Percentiles rank a stretch among this genome's conserved stretches.
Conservation (phyloP, 345 rosid genomes). For the Brassica juncea region DNA sequence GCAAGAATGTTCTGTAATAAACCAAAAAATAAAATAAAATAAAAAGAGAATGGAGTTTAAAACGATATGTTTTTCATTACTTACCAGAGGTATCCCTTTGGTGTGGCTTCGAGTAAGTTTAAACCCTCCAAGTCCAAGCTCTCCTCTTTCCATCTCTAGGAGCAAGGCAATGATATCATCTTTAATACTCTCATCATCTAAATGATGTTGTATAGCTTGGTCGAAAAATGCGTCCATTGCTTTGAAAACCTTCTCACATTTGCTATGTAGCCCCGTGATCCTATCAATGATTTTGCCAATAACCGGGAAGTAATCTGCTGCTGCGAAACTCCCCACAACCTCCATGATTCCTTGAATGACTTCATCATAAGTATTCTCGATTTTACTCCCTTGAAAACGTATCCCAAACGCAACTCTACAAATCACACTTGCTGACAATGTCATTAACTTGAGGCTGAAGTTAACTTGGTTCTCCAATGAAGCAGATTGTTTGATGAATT, state of each 20-base stretch:
- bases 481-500: conserved; percentile 30
- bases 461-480: conserved; percentile 25
- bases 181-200: conserved; percentile 31
- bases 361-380: conserved; percentile 1
- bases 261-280: conserved; percentile 11
- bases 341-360: conserved; percentile 33
- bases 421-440: conserved; percentile 28
- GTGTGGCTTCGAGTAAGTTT: conserved; percentile 44
- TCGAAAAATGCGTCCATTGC: conserved; percentile 45
- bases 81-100: conserved; percentile 50
- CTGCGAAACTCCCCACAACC: conserved; percentile 31
- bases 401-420: conserved; percentile 40
- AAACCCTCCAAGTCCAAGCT: conserved; percentile 21
- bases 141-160: conserved; percentile 39
- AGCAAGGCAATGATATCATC: conserved; percentile 52
- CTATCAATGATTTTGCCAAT: conserved; percentile 44
- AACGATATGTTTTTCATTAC: not conserved
- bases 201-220: conserved; percentile 46
- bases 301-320: conserved; percentile 40
- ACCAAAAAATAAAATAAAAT: not conserved
- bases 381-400: conserved; percentile 16
- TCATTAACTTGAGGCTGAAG: conserved; percentile 26
- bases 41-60: not conserved
- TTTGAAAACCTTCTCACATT: conserved; percentile 38
- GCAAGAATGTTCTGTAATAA: conserved; percentile 25